phyloP scores from a whole-genome alignment of 2,329 filamentous ascomycete species.

The Penicillium sp. region DNA sequence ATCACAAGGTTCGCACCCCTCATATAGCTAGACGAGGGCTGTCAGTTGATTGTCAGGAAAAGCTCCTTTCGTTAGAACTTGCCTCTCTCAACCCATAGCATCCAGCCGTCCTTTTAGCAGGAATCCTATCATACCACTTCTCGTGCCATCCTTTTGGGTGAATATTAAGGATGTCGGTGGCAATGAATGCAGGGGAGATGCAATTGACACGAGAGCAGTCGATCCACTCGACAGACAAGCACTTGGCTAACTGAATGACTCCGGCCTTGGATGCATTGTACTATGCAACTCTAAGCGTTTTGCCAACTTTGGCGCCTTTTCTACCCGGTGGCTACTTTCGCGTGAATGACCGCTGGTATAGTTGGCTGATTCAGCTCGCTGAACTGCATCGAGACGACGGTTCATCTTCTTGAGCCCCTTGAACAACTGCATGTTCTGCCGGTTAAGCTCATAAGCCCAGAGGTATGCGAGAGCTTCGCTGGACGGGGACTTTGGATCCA shows the following conservation, averaged over 20 bases:
- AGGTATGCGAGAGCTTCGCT: slow-evolving; percentile 5
- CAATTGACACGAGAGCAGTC: slow-evolving; percentile 42
- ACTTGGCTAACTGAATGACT: slow-evolving; percentile 39
- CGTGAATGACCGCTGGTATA: not conserved
- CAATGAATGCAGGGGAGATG: slow-evolving; percentile 41
- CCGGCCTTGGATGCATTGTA: slow-evolving; percentile 41
- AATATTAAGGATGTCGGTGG: slow-evolving; percentile 38
- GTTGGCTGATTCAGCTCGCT: not conserved
- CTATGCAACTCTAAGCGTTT: slow-evolving; percentile 9
- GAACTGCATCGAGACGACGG: not conserved
- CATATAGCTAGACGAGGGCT: slow-evolving; percentile 44
- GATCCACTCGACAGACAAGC: slow-evolving; percentile 40
- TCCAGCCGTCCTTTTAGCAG: slow-evolving; percentile 37
- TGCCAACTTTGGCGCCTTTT: not conserved
- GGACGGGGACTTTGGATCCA: not conserved
- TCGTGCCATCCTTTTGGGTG: slow-evolving; percentile 38
- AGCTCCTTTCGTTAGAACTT: slow-evolving; percentile 2
- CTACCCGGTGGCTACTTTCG: not conserved
- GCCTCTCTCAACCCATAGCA: slow-evolving; percentile 41
- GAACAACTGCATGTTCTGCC: slow-evolving; percentile 5
- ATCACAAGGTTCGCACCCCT: slow-evolving; percentile 49
- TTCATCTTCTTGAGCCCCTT: slow-evolving; percentile 4
- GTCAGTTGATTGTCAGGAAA: not conserved
- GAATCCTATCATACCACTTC: slow-evolving; percentile 42
- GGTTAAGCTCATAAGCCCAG: slow-evolving; percentile 6